phyloP scores from a whole-genome alignment of 2,329 filamentous ascomycete genomes.

The Talaromyces sp. region DNA sequence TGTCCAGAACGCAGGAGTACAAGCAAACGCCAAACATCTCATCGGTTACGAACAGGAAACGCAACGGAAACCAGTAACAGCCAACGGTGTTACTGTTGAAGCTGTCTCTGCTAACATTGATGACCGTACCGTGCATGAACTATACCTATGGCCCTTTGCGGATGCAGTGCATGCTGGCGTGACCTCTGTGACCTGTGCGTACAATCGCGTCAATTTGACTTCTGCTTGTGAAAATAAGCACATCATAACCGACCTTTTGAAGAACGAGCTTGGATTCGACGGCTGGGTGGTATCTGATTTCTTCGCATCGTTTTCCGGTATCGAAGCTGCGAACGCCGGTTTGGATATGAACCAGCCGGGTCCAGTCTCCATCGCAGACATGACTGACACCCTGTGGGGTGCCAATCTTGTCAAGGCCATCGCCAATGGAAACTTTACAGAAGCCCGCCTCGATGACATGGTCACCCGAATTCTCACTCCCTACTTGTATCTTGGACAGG shows the following conservation, averaged over 20 bases:
- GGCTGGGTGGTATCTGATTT: constrained; percentile 44
- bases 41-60: constrained; percentile 67
- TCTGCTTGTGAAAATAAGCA: constrained; percentile 46
- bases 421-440: constrained; percentile 36
- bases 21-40: constrained; percentile 47
- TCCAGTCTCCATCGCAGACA: constrained; percentile 35
- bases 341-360: constrained; percentile 28
- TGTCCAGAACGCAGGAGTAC: constrained; percentile 46
- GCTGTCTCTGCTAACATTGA: constrained; percentile 57
- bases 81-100: constrained; percentile 31
- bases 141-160: constrained; percentile 60
- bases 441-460: constrained; percentile 43
- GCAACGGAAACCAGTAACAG: constrained; percentile 49
- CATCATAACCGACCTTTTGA: constrained; percentile 43
- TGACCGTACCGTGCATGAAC: constrained; percentile 58
- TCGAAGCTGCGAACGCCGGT: constrained; percentile 36
- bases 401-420: constrained; percentile 31
- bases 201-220: constrained; percentile 43
- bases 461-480: constrained; percentile 41
- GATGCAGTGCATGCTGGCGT: constrained; percentile 53
- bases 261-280: constrained; percentile 48
- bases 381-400: constrained; percentile 53
- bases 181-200: constrained; percentile 54
- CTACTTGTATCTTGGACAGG: constrained; percentile 41
- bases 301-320: constrained; percentile 37